These are phyloP conservation scores for Discostella pseudostelligera DNA, from an alignment of 108 stramenopile genomes.

Conservation along the genomic window DNA sequence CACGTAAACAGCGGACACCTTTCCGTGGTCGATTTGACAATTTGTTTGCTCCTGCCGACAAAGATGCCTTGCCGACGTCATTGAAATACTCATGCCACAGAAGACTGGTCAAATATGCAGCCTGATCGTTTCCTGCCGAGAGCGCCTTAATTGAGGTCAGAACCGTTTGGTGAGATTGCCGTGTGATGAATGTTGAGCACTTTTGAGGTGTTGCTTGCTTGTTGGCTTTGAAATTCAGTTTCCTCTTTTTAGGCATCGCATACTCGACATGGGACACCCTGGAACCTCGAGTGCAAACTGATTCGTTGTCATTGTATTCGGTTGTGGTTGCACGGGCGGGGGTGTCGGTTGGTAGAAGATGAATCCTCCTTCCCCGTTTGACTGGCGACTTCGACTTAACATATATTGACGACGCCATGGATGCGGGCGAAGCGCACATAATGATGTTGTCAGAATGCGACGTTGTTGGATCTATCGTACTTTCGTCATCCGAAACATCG, in stretches of 20 bases:
- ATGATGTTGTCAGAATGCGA: slow-evolving; percentile 44
- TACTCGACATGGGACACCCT: slow-evolving; percentile 30
- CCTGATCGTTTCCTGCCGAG: slow-evolving; percentile 14
- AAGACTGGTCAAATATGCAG: slow-evolving; percentile 5
- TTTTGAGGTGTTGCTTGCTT: background rate
- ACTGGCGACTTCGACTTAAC: slow-evolving; percentile 13
- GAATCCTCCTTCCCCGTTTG: background rate
- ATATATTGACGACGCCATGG: slow-evolving; percentile 35
- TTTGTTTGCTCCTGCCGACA: slow-evolving; percentile 2
- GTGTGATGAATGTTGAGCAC: slow-evolving; percentile 1
- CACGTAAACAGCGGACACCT: slow-evolving; percentile 39
- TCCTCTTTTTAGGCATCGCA: slow-evolving; percentile 13
- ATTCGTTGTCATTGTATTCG: slow-evolving; percentile 4
- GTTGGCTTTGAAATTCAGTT: background rate
- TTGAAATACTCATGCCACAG: slow-evolving; percentile 25
- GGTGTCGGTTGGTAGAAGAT: background rate
- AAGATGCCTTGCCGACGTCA: background rate
- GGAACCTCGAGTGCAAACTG: slow-evolving; percentile 23
- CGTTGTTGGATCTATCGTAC: slow-evolving; percentile 9
- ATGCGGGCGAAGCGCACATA: slow-evolving; percentile 9
- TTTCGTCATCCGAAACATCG: background rate
- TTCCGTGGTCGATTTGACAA: slow-evolving; percentile 7
- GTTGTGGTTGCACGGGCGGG: slow-evolving; percentile 1
- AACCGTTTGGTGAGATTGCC: slow-evolving; percentile 12
- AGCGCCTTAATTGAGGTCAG: slow-evolving; percentile 5